Base-by-base conservation (phyloP, 2,329 filamentous ascomycete species). In the Curvularia sp. region DNA sequence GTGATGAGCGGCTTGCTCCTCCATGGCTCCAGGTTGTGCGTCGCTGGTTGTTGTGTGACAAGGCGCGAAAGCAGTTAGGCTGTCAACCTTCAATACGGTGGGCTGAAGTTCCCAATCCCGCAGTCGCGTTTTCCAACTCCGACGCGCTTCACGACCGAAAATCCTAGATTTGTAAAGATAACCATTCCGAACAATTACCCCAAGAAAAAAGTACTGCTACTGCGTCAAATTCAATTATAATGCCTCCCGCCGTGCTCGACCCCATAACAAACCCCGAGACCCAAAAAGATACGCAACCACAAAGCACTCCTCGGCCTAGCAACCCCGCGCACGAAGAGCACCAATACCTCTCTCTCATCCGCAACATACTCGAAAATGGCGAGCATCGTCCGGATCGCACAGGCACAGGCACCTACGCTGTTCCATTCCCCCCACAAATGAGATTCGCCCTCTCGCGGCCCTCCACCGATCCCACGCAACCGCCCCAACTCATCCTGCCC, bases 321-420 rank as follows among this genome's bases (percentile, higher is more conserved):
- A 54, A 66, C 57, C 62, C 65, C 55, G 38, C 67, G 4, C 92
- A 97, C 72, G 93, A 98, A 81, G 95, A 99, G 80, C 83, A 93
- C 73, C 95, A 98, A 79, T 99, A 99, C 76, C 88, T 99, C 59
- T 85, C 94, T 69, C 85, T 99, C 25, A 92, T 98, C 62, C 89
- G 88, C 65, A 86, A 92, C 66, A 97, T 98, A 71, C 83, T 99
- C 15, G 81, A 87, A 15, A 80, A 86, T 25, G 95, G 95, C 71
- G 95, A 99, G 77, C 89, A 93, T 74, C 89, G 95, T 18, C 93
- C 92, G 30, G 95, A 99, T 77, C 85, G 92, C 67, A 99, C 95
- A 3, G 95, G 95, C 52, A 99, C 95, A 3, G 95, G 95, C 54
- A 99, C 95, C 10, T 86, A 88, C 72, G 93, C 93, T 9, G 84